These are phyloP conservation scores for Botryotinia calthae DNA, from an alignment of 2,329 filamentous ascomycete species.

Conservation along the genomic window DNA sequence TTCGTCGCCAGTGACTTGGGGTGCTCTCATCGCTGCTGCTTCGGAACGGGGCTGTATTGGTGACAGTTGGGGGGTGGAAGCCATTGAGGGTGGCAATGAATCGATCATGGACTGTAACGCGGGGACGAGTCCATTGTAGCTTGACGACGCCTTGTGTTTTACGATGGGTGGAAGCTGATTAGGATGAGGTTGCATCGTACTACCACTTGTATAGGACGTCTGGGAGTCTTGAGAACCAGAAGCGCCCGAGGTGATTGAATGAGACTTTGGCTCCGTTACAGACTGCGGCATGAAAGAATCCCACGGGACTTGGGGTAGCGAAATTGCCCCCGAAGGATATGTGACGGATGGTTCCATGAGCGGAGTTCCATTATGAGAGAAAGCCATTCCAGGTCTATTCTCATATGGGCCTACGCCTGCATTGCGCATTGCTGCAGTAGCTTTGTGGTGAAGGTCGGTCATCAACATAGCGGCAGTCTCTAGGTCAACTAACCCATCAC, in stretches of 20 bases:
- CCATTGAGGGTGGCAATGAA: slow-evolving; percentile 65
- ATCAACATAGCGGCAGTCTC: slow-evolving; percentile 98
- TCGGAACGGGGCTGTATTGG: slow-evolving; percentile 65
- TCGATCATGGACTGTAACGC: slow-evolving; percentile 70
- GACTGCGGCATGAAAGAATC: slow-evolving; percentile 77
- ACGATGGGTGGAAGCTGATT: slow-evolving; percentile 67
- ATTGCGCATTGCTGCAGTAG: slow-evolving; percentile 68
- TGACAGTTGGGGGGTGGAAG: slow-evolving; percentile 71
- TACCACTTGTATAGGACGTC: slow-evolving; percentile 58
- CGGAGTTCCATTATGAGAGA: slow-evolving; percentile 67
- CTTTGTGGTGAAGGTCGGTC: slow-evolving; percentile 96
- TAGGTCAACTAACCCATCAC: slow-evolving; percentile 89
- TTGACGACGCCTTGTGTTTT: slow-evolving; percentile 56
- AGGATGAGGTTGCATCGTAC: slow-evolving; percentile 55
- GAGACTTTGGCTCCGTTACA: slow-evolving; percentile 69
- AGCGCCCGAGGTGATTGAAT: slow-evolving; percentile 66
- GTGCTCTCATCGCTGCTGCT: slow-evolving; percentile 56
- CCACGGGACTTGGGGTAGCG: slow-evolving; percentile 86
- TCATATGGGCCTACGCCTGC: slow-evolving; percentile 52
- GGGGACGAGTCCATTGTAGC: slow-evolving; percentile 59
- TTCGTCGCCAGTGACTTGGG: slow-evolving; percentile 79
- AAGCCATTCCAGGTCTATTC: slow-evolving; percentile 61
- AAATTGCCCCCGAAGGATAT: slow-evolving; percentile 75
- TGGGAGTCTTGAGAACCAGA: slow-evolving; percentile 69
- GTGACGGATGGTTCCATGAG: slow-evolving; percentile 76